Evolutionary conservation across 2,329 filamentous ascomycete species (phyloP).

Genomic region (Microthyrium microscopicum): DNA sequence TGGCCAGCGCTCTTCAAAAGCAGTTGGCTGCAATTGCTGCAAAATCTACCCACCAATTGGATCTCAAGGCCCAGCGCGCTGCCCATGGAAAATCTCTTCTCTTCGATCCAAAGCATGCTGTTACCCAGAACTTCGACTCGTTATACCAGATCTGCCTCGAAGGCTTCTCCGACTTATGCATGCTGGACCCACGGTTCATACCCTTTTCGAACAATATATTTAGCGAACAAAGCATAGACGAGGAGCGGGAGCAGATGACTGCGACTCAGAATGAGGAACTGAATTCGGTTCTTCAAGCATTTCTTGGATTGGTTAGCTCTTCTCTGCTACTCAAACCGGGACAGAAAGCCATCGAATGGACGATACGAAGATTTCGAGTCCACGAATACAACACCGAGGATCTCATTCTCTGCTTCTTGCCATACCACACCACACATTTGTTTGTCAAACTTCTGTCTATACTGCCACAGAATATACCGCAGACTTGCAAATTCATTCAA

Average conservation of each 20-base stretch:
- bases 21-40: conserved; percentile 88
- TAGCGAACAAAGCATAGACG: conserved; percentile 78
- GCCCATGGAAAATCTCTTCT: conserved; percentile 90
- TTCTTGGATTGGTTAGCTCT: conserved; percentile 63
- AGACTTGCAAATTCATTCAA: conserved; percentile 65
- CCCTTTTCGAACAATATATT: conserved; percentile 67
- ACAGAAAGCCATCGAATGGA: conserved; percentile 86
- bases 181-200: conserved; percentile 63
- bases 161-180: conserved; percentile 82
- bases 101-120: conserved; percentile 72
- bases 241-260: conserved; percentile 77
- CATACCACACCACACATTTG: conserved; percentile 73
- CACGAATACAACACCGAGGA: conserved; percentile 78
- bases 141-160: conserved; percentile 76
- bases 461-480: conserved; percentile 56
- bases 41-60: conserved; percentile 76
- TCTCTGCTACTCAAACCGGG: conserved; percentile 71
- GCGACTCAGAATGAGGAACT: conserved; percentile 66
- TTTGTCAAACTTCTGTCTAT: conserved; percentile 82
- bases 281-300: conserved; percentile 60
- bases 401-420: conserved; percentile 72
- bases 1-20: conserved; percentile 76
- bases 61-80: conserved; percentile 82
- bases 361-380: conserved; percentile 76
- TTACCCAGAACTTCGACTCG: conserved; percentile 76